These are phyloP conservation scores for Tetracladium maxilliforme DNA, from an alignment of 2,329 filamentous ascomycete species.

Conservation along the genomic window DNA sequence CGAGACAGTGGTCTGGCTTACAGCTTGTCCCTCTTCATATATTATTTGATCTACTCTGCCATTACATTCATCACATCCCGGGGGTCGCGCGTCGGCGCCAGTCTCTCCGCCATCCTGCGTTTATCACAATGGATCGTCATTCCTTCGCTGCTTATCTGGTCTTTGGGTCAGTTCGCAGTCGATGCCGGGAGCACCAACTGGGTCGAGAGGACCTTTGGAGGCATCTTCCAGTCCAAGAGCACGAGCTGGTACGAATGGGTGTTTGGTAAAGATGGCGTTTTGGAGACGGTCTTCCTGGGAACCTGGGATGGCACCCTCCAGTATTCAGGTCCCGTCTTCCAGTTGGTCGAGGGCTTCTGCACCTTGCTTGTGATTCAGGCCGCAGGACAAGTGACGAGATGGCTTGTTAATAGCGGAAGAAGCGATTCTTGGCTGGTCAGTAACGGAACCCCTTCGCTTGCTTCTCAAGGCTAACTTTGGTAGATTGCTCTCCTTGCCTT, in stretches of 20 bases:
- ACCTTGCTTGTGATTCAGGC: constrained; percentile 92
- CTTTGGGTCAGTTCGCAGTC: constrained; percentile 85
- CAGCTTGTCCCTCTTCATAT: constrained; percentile 74
- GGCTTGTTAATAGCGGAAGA: constrained; percentile 79
- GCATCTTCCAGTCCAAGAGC: constrained; percentile 42
- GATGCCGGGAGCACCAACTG: constrained; percentile 62
- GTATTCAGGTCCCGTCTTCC: constrained; percentile 89
- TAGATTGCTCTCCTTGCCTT: constrained; percentile 79
- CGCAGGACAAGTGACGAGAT: constrained; percentile 83
- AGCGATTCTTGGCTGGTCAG: constrained; percentile 94
- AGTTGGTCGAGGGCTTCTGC: constrained; percentile 91
- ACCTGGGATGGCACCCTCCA: constrained; percentile 78
- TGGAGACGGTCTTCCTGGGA: constrained; percentile 69
- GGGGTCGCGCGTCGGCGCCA: constrained; percentile 58
- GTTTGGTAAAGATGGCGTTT: constrained; percentile 70
- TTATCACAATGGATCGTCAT: constrained; percentile 78
- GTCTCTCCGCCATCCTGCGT: constrained; percentile 53
- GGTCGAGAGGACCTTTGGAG: constrained; percentile 66
- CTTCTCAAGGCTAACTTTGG: constrained; percentile 4
- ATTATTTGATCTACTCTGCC: constrained; percentile 80
- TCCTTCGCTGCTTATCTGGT: constrained; percentile 82
- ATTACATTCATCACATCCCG: constrained; percentile 72
- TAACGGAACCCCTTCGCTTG: constrained; percentile 6
- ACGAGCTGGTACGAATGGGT: constrained; percentile 69
- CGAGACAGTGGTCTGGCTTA: constrained; percentile 88